These are phyloP conservation scores for Fibroporia radiculosa DNA, from an alignment of 768 basidiomycete species.

Conservation along the genomic window DNA sequence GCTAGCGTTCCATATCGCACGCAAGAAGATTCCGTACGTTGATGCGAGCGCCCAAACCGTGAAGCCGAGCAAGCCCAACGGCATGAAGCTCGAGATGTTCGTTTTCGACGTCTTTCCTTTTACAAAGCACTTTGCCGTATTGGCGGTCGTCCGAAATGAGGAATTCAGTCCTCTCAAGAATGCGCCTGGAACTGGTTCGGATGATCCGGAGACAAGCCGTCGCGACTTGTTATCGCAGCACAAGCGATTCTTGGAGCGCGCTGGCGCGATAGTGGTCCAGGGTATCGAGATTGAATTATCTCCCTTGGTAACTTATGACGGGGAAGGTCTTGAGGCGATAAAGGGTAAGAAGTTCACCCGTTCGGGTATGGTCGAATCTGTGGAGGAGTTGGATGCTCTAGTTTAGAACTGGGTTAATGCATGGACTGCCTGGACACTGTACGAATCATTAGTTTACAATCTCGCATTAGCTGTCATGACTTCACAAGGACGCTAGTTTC, in stretches of 20 bases:
- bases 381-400: slow-evolving; percentile 69
- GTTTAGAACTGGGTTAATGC: slow-evolving; percentile 29
- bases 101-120: slow-evolving; percentile 98
- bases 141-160: slow-evolving; percentile 82
- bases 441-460: slow-evolving; percentile 1
- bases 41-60: slow-evolving; percentile 59
- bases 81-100: slow-evolving; percentile 98
- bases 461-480: background rate
- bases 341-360: slow-evolving; percentile 74
- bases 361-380: slow-evolving; percentile 57
- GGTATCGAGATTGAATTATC: slow-evolving; percentile 87
- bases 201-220: slow-evolving; percentile 87
- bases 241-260: slow-evolving; percentile 68
- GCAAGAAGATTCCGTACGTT: slow-evolving; percentile 91
- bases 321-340: slow-evolving; percentile 78
- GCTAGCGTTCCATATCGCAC: slow-evolving; percentile 95
- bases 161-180: slow-evolving; percentile 99
- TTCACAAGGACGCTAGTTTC: background rate
- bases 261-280: slow-evolving; percentile 67
- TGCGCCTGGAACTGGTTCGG: slow-evolving; percentile 84
- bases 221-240: slow-evolving; percentile 87
- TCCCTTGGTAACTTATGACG: slow-evolving; percentile 82
- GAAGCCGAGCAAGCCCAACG: slow-evolving; percentile 88
- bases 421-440: slow-evolving; percentile 2
- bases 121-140: slow-evolving; percentile 72